phyloP scores from a whole-genome alignment of 257 asterid species.

The Primulina eburnea region DNA sequence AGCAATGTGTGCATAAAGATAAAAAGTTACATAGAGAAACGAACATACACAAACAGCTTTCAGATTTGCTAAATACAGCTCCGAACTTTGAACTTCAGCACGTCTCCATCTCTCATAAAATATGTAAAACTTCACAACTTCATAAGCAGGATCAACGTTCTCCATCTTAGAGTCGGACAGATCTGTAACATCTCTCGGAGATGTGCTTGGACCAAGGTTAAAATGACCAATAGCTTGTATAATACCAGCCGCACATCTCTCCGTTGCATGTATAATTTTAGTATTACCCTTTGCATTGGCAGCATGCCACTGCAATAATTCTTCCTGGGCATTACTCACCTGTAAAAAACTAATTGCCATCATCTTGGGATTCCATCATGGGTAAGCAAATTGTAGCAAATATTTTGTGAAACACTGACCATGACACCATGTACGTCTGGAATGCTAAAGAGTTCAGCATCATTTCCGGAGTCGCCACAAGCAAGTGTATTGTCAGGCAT shows the following conservation, averaged over 20 bases:
- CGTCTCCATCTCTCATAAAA: constrained; percentile 91
- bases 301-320: constrained; percentile 90
- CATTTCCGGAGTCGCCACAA: constrained; percentile 98
- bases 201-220: constrained; percentile 74
- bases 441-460: constrained; percentile 84
- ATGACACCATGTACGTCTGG: constrained; percentile 85
- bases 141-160: constrained; percentile 73
- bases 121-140: constrained; percentile 75
- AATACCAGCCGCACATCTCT: constrained; percentile 97
- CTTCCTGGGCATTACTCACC: constrained; percentile 98
- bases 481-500: constrained; percentile 83
- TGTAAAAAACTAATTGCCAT: constrained; percentile 27
- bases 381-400: constrained; percentile 17
- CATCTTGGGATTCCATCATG: constrained; percentile 18
- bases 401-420: constrained; percentile 50
- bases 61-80: constrained; percentile 57
- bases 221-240: constrained; percentile 93
- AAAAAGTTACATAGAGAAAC: background rate
- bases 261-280: constrained; percentile 80
- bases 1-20: background rate
- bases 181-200: constrained; percentile 77
- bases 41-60: constrained; percentile 75
- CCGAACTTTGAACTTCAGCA: constrained; percentile 78
- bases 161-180: constrained; percentile 61
- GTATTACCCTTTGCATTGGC: constrained; percentile 82